Percentiles rank a stretch among this genome's conserved stretches.
Conservation (phyloP, 2,329 filamentous ascomycete genomes). For the Phyllosticta citrichinensis region DNA sequence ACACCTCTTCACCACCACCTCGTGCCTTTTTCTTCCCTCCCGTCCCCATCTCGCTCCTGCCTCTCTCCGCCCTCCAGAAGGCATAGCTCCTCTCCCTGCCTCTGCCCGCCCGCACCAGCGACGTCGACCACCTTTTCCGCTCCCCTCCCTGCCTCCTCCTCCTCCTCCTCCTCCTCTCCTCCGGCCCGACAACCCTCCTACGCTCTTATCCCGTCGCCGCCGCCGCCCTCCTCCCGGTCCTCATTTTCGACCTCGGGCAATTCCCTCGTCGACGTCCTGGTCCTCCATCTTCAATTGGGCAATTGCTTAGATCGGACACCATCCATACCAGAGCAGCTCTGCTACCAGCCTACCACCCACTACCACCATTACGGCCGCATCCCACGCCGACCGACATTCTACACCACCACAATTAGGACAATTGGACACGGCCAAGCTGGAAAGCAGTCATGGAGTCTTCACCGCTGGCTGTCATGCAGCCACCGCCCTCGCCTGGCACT, state of each 20-base stretch:
- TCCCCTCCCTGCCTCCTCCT: constrained; percentile 13
- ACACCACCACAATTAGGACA: constrained; percentile 1
- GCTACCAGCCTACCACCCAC: background rate
- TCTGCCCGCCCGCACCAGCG: constrained; percentile 14
- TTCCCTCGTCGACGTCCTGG: background rate
- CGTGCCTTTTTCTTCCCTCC: constrained; percentile 17
- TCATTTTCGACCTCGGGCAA: background rate
- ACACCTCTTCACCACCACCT: constrained; percentile 23
- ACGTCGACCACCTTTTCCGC: constrained; percentile 19
- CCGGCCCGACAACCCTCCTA: constrained; percentile 11
- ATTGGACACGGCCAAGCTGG: background rate
- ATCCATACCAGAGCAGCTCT: constrained; percentile 2
- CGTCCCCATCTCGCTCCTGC: constrained; percentile 13
- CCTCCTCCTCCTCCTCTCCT: constrained; percentile 1
- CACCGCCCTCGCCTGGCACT: constrained; percentile 51
- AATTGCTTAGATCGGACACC: constrained; percentile 4
- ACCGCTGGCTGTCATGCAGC: constrained; percentile 86
- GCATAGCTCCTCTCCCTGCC: constrained; percentile 15
- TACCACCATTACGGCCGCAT: constrained; percentile 2
- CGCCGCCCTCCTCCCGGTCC: constrained; percentile 12
- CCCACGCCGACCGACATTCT: background rate
- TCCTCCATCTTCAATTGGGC: constrained; percentile 3
- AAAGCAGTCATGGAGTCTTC: constrained; percentile 51
- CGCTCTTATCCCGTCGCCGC: constrained; percentile 14
- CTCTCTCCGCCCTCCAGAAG: constrained; percentile 32